Percentiles rank a stretch among this genome's conserved stretches.
Conservation (phyloP, 2,329 filamentous ascomycete species). For the Hypoxylon sp. region DNA sequence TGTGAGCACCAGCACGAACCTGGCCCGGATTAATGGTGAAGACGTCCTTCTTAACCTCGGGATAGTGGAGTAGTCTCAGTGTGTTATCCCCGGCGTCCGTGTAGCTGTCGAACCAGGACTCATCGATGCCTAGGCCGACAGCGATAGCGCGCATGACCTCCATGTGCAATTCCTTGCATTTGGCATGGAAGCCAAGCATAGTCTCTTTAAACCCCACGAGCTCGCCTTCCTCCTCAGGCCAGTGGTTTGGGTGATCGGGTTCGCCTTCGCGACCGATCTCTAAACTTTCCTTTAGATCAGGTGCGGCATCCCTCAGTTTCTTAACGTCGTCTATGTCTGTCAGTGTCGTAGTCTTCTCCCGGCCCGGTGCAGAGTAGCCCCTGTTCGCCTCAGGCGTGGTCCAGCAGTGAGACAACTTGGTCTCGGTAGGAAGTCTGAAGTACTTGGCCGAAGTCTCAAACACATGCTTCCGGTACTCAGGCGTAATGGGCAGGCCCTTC, state of each 20-base stretch:
- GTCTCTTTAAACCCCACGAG: conserved; percentile 74
- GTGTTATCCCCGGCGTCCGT: conserved; percentile 79
- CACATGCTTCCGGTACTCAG: conserved; percentile 69
- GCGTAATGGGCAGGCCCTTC: conserved; percentile 80
- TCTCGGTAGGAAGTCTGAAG: conserved; percentile 73
- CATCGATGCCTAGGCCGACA: conserved; percentile 80
- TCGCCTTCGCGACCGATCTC: conserved; percentile 75
- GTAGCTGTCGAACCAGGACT: conserved; percentile 81
- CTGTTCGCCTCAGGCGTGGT: conserved; percentile 80
- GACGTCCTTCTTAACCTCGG: conserved; percentile 73
- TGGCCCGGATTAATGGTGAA: conserved; percentile 77
- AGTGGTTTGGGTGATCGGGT: conserved; percentile 78
- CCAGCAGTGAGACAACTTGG: conserved; percentile 79
- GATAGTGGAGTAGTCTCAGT: conserved; percentile 83
- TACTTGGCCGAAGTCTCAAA: conserved; percentile 79
- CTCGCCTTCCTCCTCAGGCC: conserved; percentile 73
- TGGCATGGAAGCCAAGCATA: conserved; percentile 82
- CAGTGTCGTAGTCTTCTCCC: conserved; percentile 78
- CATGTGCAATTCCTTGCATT: conserved; percentile 80
- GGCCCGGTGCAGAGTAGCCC: conserved; percentile 77
- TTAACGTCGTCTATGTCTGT: conserved; percentile 70
- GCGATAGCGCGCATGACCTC: conserved; percentile 89
- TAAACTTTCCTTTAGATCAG: conserved; percentile 75
- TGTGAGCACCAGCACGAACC: conserved; percentile 84
- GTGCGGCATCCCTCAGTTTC: conserved; percentile 69